These are phyloP conservation scores for Lasiodiplodia citricola DNA, from an alignment of 2,329 filamentous ascomycete species.

Conservation along the genomic window DNA sequence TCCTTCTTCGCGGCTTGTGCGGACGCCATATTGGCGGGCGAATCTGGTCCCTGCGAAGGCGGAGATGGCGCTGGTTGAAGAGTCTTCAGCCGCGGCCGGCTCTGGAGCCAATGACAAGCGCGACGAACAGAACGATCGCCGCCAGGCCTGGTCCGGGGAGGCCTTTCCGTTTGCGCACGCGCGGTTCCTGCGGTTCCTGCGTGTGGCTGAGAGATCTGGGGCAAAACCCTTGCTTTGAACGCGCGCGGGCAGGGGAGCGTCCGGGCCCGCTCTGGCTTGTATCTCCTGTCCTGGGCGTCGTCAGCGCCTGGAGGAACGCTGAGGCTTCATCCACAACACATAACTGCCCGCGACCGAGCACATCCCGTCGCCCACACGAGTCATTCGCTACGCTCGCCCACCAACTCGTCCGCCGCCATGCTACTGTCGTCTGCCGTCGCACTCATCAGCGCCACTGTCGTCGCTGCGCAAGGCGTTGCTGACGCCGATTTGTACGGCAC, in stretches of 20 bases:
- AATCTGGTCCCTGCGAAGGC: conserved; percentile 1
- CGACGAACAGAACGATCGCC: background rate
- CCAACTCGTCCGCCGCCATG: conserved; percentile 13
- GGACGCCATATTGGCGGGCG: conserved; percentile 7
- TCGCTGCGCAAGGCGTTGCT: conserved; percentile 44
- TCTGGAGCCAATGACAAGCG: background rate
- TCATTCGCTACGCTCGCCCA: conserved; percentile 27
- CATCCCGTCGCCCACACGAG: conserved; percentile 1
- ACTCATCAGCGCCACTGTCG: conserved; percentile 38
- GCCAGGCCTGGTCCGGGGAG: background rate
- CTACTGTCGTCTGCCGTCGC: conserved; percentile 7
- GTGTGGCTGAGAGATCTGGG: conserved; percentile 21
- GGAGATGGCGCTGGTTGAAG: conserved; percentile 4
- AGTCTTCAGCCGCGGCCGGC: background rate
- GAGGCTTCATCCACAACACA: conserved; percentile 18
- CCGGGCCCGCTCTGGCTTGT: background rate
- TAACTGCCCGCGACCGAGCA: conserved; percentile 2
- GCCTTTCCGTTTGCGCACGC: background rate
- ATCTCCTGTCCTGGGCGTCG: conserved; percentile 6
- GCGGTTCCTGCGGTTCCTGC: conserved; percentile 18
- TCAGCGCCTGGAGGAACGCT: conserved; percentile 9
- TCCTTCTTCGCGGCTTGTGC: conserved; percentile 76
- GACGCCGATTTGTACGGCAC: conserved; percentile 67
- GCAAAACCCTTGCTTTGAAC: conserved; percentile 9
- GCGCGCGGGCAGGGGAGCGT: conserved; percentile 9